Evolutionary conservation across 129 eudicot species (phyloP).

Genomic region (Calendula officinalis): DNA sequence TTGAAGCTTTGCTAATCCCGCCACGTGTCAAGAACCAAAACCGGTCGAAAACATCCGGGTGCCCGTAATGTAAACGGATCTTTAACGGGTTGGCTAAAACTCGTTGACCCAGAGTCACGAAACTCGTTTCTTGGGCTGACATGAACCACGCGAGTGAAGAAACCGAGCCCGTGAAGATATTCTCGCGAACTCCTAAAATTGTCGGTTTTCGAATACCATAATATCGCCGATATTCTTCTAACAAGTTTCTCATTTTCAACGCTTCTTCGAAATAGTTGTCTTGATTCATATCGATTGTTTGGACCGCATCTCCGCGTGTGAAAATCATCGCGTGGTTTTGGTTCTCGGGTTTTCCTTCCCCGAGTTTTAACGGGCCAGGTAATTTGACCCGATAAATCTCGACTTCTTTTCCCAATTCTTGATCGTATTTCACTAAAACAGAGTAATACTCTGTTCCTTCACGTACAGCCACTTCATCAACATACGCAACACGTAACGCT

Average conservation of each 20-base stretch:
- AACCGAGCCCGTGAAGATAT: constrained; percentile 87
- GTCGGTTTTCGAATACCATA: constrained; percentile 86
- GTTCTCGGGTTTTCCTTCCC: constrained; percentile 95
- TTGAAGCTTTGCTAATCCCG: constrained; percentile 91
- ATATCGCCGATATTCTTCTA: constrained; percentile 64
- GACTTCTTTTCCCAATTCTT: constrained; percentile 65
- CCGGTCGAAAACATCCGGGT: constrained; percentile 89
- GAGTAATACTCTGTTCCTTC: constrained; percentile 60
- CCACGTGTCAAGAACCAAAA: constrained; percentile 95
- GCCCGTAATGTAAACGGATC: constrained; percentile 90
- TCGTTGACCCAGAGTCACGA: constrained; percentile 93
- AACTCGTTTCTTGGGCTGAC: constrained; percentile 96
- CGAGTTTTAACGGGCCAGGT: constrained; percentile 93
- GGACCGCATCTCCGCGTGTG: constrained; percentile 94
- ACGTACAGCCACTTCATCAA: constrained; percentile 67
- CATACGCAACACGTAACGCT: constrained; percentile 94
- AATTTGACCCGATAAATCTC: constrained; percentile 87
- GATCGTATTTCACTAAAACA: constrained; percentile 89
- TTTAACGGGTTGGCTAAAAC: constrained; percentile 90
- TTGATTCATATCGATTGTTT: constrained; percentile 96
- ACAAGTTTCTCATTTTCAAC: constrained; percentile 77
- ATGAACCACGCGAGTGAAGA: constrained; percentile 95
- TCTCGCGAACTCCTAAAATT: constrained; percentile 84
- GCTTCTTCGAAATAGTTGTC: constrained; percentile 92
- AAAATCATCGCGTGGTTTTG: constrained; percentile 87